Conservation (phyloP, 306 rosid species). For the Cyamopsis tetragonoloba region DNA sequence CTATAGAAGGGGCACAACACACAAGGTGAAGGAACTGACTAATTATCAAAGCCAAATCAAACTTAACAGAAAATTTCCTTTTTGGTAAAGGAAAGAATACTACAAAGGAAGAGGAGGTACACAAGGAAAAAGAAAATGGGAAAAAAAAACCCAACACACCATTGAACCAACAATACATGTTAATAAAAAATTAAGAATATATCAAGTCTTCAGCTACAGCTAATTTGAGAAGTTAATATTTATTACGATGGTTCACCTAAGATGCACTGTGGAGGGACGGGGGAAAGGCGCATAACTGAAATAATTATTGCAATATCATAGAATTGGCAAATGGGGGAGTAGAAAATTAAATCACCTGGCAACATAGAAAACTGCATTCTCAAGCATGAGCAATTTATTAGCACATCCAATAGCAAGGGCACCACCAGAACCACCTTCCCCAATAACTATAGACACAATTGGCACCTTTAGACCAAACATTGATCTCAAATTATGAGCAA, state of each 20-base stretch:
- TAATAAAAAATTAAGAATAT: constrained; percentile 2
- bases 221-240: not conserved
- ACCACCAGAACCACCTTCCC: constrained; percentile 99
- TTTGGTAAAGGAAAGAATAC: not conserved
- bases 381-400: constrained; percentile 92
- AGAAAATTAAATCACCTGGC: constrained; percentile 67
- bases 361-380: constrained; percentile 94
- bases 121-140: not conserved
- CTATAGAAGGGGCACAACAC: not conserved
- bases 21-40: not conserved
- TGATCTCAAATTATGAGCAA: constrained; percentile 84
- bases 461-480: constrained; percentile 99
- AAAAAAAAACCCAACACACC: not conserved
- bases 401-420: constrained; percentile 99
- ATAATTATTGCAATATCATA: constrained; percentile 9
- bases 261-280: not conserved
- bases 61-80: not conserved
- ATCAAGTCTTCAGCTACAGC: constrained; percentile 2
- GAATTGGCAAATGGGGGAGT: constrained; percentile 2
- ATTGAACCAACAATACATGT: not conserved
- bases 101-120: not conserved
- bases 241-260: constrained; percentile 22
- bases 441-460: constrained; percentile 78
- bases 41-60: not conserved
- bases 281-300: not conserved